Conservation (phyloP, 2,329 filamentous ascomycete genomes). For the Pestalotiopsis sp. region DNA sequence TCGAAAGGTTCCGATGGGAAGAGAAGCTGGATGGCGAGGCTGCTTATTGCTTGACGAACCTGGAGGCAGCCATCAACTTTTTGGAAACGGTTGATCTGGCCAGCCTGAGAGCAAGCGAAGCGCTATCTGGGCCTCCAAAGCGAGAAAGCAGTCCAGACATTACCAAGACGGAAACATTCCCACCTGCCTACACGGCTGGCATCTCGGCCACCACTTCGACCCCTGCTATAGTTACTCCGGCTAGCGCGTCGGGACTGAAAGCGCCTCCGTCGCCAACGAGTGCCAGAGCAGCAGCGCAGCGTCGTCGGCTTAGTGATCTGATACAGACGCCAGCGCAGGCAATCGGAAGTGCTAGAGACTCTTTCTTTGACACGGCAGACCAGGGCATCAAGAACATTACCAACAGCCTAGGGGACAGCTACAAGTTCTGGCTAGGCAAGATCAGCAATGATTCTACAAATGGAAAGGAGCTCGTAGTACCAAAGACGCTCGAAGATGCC, state of each 20-base stretch:
- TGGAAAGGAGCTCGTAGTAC: slow-evolving; percentile 62
- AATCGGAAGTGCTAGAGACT: slow-evolving; percentile 81
- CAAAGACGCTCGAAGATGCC: slow-evolving; percentile 91
- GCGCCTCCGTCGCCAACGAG: slow-evolving; percentile 40
- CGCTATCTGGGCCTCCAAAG: slow-evolving; percentile 69
- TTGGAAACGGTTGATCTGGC: slow-evolving; percentile 93
- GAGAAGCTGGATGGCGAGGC: slow-evolving; percentile 90
- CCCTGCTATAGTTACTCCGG: slow-evolving; percentile 35
- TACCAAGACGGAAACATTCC: slow-evolving; percentile 57
- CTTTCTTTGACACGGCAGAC: slow-evolving; percentile 85
- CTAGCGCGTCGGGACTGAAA: slow-evolving; percentile 33
- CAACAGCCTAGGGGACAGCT: slow-evolving; percentile 86
- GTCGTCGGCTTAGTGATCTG: slow-evolving; percentile 80
- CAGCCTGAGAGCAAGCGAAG: slow-evolving; percentile 80
- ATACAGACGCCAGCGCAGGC: slow-evolving; percentile 84
- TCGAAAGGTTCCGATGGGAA: slow-evolving; percentile 86
- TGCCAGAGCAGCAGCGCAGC: slow-evolving; percentile 49
- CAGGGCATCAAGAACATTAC: slow-evolving; percentile 92
- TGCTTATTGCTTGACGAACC: slow-evolving; percentile 93
- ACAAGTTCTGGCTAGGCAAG: slow-evolving; percentile 89
- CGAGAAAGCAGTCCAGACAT: slow-evolving; percentile 49
- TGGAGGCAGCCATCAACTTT: slow-evolving; percentile 94
- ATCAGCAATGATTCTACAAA: slow-evolving; percentile 70
- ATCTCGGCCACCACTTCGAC: slow-evolving; percentile 36
- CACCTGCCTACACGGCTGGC: slow-evolving; percentile 56